Base-by-base conservation (phyloP, 2,329 filamentous ascomycete genomes). In the Calonectria leucothoes region DNA sequence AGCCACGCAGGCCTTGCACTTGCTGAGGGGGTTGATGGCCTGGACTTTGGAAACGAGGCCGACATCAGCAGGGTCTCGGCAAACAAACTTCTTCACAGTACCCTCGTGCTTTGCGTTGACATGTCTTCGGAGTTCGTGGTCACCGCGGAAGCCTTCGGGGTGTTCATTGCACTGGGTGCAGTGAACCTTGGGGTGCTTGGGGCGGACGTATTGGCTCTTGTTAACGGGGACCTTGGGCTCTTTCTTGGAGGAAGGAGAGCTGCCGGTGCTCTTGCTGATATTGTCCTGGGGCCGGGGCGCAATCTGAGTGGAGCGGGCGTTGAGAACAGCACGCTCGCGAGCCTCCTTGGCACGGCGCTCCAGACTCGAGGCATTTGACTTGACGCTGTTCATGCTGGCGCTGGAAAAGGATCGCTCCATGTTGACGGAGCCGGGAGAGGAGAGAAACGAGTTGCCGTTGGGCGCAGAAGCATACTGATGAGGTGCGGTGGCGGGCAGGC, bases 1-100 rank as follows among this genome's bases (percentile, higher is more conserved):
- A 55, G 89, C 89, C 63, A 89, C 90, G 83, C 96, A 98, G 61
- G 94, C 91, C 84, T 98, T 98, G 90, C 96, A 98, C 77, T 94
- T 93, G 65, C 88, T 87, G 39, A 98, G 89, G 49, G 95, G 93
- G 66, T 84, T 90, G 85, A 89, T 89, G 84, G 85, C 91, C 82
- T 78, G 88, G 79, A 83, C 90, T 86, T 84, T 77, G 73, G 84
- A 82, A 23, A 79, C 76, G 3, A 87, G 80, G 10, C 87, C 87
- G 20, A 79, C 81, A 0, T 80, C 77, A 14, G 81, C 79, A 1
- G 91, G 91, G 75, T 92, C 89, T 37, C 89, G 85, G 78, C 91
- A 93, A 31, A 92, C 84, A 79, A 85, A 93, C 77, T 91, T 91
- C 82, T 87, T 90, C 65, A 91, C 87, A 5, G 84, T 76, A 14